phyloP scores from a whole-genome alignment of 2,329 filamentous ascomycete genomes.

The Phyllachora maydis region DNA sequence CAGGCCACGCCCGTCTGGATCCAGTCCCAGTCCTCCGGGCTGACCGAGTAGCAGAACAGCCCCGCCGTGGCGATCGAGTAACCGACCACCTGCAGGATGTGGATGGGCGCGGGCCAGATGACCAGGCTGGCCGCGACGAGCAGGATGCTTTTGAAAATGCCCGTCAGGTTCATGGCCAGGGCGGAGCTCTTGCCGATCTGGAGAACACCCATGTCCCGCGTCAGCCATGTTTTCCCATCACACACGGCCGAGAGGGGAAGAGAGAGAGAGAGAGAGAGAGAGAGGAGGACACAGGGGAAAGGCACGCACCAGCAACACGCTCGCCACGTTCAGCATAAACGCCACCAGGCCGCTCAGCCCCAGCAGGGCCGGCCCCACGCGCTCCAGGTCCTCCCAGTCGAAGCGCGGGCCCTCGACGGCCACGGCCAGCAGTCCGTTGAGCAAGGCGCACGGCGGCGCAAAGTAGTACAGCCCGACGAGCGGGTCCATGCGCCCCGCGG shows the following conservation, averaged over 20 bases:
- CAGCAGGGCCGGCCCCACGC: not conserved
- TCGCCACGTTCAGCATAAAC: not conserved
- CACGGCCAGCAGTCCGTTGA: slow-evolving; percentile 24
- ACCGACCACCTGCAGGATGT: slow-evolving; percentile 44
- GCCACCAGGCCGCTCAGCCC: not conserved
- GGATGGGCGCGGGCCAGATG: slow-evolving; percentile 45
- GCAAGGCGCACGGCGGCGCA: slow-evolving; percentile 25
- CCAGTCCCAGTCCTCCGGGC: no score
- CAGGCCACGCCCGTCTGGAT: no score
- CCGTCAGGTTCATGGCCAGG: slow-evolving; percentile 50
- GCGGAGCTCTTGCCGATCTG: slow-evolving; percentile 53
- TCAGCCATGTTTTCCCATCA: no score
- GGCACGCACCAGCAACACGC: not conserved
- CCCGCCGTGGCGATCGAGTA: slow-evolving; percentile 35
- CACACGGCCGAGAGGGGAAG: no score
- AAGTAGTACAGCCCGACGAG: slow-evolving; percentile 17
- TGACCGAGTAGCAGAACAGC: slow-evolving; percentile 11
- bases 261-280: no score
- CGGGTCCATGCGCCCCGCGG: slow-evolving; percentile 29
- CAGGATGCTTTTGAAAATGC: slow-evolving; percentile 54
- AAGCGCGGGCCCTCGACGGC: not conserved
- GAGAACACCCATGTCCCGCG: no score
- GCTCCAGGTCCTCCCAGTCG: not conserved
- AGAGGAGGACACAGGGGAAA: no score
- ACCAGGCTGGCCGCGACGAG: slow-evolving; percentile 46